Evolutionary conservation across 768 basidiomycete species (phyloP), one percentile per base, ranked within the genome.

Genomic region (Tulasnella sp.): DNA sequence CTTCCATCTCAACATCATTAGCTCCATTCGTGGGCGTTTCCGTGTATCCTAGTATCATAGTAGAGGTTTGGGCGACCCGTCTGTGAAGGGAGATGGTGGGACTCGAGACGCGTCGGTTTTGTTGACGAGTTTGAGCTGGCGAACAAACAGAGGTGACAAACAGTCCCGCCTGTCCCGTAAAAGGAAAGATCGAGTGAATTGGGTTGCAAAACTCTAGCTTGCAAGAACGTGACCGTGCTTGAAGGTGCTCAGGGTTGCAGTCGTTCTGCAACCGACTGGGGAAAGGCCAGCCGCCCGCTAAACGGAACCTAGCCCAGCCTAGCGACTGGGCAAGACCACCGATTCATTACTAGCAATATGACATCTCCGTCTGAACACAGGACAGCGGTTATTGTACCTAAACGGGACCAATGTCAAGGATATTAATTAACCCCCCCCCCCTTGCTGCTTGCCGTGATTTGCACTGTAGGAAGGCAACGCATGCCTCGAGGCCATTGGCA

Each of bases 81-180:
- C 18, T 2, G n/a, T 32, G 26, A 35, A 18, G 61, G 11, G 16
- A 1, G 29, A 5, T 35, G n/a, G 61, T 26, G 15, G 29, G 61
- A 67, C 26, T 26, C 13, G 61, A 35, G 61, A 67, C 29, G 61
- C 32, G 55, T 67, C 6, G 23, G 20, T 51, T 9, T 67, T 67
- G 61, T 67, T 67, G 61, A 67, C 61, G 61, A 67, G 61, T 26
- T 67, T 67, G 61, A 67, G 61, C 61, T 67, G 61, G 61, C 61
- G 61, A 67, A 67, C 61, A 67, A 67, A 67, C 61, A 26, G 32
- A 2, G 13, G 26, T 16, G 61, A 44, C 61, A 67, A 67, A 67
- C 61, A 67, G 29, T 67, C 61, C 16, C 61, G 26, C 61, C 4
- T 13, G 26, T 13, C 32, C 51, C n/a, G 20, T 1, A 20, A n/a